Base-by-base conservation (phyloP, 2,329 filamentous ascomycete species). In the Exserohilum rostratum region DNA sequence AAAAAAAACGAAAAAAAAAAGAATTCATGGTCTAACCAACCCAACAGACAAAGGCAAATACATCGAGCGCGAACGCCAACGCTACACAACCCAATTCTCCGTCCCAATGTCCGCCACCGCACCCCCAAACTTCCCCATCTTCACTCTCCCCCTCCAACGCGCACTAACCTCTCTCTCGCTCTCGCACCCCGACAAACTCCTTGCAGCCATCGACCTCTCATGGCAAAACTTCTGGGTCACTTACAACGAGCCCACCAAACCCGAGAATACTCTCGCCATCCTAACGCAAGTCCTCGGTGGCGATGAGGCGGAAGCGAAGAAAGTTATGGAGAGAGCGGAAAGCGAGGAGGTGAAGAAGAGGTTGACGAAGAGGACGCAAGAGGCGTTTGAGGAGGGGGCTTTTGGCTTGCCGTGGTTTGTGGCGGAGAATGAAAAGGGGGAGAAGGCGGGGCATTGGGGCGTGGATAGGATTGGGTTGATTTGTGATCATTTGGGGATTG, bases 321-420 rank as follows among this genome's bases (percentile, higher is more conserved):
- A 75, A 29, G 69, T 82, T 15, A 49, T 81, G 46, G 72, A 75
- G 63, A 77, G 64, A 53, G 64, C 67, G 30, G 68, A 63, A 53
- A 71, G 64, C 22, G 66, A 75, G 5, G 78, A 81, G 38, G 75
- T 76, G 34, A 86, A 86, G 71, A 70, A 75, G 15, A 55, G 65
- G 27, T 63, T 87, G 61, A 64, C 57, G 5, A 72, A 71, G 20
- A 85, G 84, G 53, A 85, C 83, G 1, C 77, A 84, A 12, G 59
- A 68, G 46, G 82, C 83, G 1, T 75, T 86, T 20, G 70, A 73
- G 20, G 76, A 80, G 20, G 85, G 83, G 1, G 83, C 82, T 1
- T 88, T 88, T 75, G 85, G 85, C 1, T 64, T 87, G 48, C 85
- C 85, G 2, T 87, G 83, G 80, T 83, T 85, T 64, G 71, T 77